A percentile compares a stretch with the other conserved stretches of the same genome.
These are phyloP conservation scores for Jatropha podagrica DNA, from an alignment of 441 rosid genomes.

Conservation along the genomic window DNA sequence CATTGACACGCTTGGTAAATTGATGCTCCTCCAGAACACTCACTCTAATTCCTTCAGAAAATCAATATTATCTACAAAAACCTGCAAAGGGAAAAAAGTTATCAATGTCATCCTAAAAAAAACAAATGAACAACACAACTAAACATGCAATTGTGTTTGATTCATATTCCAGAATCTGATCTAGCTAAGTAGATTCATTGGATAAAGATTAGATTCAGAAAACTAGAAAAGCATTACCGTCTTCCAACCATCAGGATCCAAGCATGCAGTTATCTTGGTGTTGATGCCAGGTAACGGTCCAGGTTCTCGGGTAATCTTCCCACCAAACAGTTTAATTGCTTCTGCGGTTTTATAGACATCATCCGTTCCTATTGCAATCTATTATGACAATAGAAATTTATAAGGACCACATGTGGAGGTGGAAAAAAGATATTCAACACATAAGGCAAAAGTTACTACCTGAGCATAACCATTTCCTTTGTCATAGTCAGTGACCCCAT, in stretches of 20 bases:
- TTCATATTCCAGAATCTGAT: background rate
- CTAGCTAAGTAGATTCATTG: too few species aligned
- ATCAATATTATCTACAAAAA: constrained; percentile 84
- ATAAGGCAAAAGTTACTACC: constrained; percentile 36
- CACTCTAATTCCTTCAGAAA: constrained; percentile 84
- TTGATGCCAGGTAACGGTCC: constrained; percentile 92
- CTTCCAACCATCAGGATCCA: constrained; percentile 98
- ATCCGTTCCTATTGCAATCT: constrained; percentile 94
- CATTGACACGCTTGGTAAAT: constrained; percentile 2
- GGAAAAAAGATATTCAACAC: background rate
- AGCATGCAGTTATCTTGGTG: constrained; percentile 92
- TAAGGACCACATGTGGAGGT: too few species aligned
- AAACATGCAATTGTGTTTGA: background rate
- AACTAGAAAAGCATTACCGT: constrained; percentile 45
- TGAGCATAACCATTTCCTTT: constrained; percentile 93
- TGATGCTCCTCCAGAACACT: constrained; percentile 28
- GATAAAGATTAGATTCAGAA: background rate
- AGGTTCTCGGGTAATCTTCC: constrained; percentile 74
- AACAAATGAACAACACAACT: background rate
- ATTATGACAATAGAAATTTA: constrained; percentile 23
- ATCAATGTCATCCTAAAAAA: background rate
- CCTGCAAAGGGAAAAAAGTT: constrained; percentile 40
- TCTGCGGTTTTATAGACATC: constrained; percentile 93
- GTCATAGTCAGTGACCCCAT: constrained; percentile 84
- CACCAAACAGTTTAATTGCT: constrained; percentile 73